Conservation (phyloP, 345 rosid species). For the Fremontodendron californicum region DNA sequence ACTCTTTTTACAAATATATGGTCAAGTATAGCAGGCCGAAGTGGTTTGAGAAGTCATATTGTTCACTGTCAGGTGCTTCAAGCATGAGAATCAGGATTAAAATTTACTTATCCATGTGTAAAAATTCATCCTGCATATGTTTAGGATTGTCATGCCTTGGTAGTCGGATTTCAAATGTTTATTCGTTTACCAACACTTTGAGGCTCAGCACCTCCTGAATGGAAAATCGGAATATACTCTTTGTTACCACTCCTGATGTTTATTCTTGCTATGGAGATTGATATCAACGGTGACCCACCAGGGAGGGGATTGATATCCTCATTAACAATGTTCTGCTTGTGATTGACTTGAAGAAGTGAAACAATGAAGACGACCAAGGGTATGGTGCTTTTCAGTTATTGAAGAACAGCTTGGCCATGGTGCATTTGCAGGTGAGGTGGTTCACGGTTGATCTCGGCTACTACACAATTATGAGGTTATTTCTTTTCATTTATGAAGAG, state of each 20-base stretch:
- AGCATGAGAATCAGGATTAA: slow-evolving; percentile 48
- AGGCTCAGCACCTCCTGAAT: slow-evolving; percentile 16
- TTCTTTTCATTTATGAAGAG: slow-evolving; percentile 28
- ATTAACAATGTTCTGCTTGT: slow-evolving; percentile 2
- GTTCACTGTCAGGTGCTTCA: slow-evolving; percentile 96
- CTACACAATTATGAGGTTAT: slow-evolving; percentile 20
- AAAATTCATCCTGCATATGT: slow-evolving; percentile 15
- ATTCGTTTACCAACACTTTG: slow-evolving; percentile 17
- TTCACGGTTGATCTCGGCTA: slow-evolving; percentile 17
- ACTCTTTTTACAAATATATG: slow-evolving; percentile 69
- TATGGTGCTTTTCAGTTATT: neutral
- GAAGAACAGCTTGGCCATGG: slow-evolving; percentile 8
- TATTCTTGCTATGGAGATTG: slow-evolving; percentile 20
- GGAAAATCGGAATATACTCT: slow-evolving; percentile 12
- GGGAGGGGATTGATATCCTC: neutral
- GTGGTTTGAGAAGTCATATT: slow-evolving; percentile 74
- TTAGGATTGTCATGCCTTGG: slow-evolving; percentile 11
- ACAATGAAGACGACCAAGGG: neutral
- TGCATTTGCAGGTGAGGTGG: slow-evolving; percentile 21
- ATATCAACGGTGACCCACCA: slow-evolving; percentile 13
- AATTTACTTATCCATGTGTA: slow-evolving; percentile 14
- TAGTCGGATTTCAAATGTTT: neutral
- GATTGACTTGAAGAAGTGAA: slow-evolving; percentile 4
- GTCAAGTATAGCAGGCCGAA: slow-evolving; percentile 97
- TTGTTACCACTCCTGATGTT: slow-evolving; percentile 13